These are phyloP conservation scores for Fusarium camptoceras DNA, from an alignment of 2,329 filamentous ascomycete species.

Conservation along the genomic window DNA sequence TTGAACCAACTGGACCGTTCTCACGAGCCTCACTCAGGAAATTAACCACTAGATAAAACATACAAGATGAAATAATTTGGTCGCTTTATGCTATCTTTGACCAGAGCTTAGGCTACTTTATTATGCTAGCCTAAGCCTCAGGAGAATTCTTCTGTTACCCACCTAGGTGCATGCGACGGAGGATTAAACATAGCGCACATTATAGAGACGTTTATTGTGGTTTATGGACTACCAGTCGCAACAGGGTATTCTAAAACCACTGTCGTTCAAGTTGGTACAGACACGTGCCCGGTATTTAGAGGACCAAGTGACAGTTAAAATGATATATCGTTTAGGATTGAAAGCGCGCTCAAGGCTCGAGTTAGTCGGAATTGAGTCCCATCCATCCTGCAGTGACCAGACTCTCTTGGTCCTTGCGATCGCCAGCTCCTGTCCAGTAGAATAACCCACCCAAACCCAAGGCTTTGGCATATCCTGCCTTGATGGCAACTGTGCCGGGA, in stretches of 20 bases:
- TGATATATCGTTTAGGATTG: background rate
- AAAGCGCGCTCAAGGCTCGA: background rate
- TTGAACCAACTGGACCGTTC: background rate
- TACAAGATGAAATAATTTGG: background rate
- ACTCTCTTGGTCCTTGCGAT: conserved; percentile 65
- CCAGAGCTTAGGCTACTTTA: background rate
- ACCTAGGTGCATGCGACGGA: no score
- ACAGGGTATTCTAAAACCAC: no score
- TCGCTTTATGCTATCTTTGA: background rate
- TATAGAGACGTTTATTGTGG: no score
- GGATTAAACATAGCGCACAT: no score
- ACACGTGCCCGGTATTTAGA: background rate
- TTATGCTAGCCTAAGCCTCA: background rate
- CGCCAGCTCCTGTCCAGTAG: conserved; percentile 75
- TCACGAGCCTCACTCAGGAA: background rate
- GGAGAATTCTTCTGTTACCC: no score
- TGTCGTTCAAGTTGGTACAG: no score
- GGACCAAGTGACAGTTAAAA: background rate
- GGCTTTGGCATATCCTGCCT: conserved; percentile 68
- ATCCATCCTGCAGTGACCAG: conserved; percentile 70
- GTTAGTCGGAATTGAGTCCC: conserved; percentile 51
- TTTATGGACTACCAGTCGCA: no score
- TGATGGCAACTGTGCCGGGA: conserved; percentile 68
- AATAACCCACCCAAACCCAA: conserved; percentile 71
- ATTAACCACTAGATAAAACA: background rate